phyloP scores from a whole-genome alignment of 345 rosid species.

The Camelina neglecta region DNA sequence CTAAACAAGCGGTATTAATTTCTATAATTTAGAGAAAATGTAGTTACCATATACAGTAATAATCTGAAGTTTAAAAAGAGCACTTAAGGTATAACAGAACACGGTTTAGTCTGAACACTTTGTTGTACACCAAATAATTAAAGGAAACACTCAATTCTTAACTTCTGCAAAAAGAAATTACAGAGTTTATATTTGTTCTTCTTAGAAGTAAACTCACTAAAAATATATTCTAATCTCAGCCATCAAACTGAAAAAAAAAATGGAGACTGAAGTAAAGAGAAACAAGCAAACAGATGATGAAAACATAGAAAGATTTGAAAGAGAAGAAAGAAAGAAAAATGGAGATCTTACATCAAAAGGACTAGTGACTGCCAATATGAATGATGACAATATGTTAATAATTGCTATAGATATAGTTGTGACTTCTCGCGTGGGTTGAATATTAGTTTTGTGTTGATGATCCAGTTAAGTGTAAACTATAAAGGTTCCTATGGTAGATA shows the following conservation, averaged over 20 bases:
- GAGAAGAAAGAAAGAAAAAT: neutral
- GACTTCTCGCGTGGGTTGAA: too few relatives aligned
- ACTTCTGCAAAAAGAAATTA: slow-evolving; percentile 14
- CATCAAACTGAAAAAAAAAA: slow-evolving; percentile 21
- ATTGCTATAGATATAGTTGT: too few relatives aligned
- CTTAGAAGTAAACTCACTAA: slow-evolving; percentile 8
- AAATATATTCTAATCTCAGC: slow-evolving; percentile 36
- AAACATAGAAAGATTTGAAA: too few relatives aligned
- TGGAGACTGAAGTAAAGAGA: too few relatives aligned
- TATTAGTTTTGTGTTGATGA: neutral
- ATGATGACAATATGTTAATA: too few relatives aligned
- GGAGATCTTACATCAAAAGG: too few relatives aligned
- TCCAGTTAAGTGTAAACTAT: slow-evolving; percentile 3
- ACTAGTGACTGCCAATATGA: too few relatives aligned
- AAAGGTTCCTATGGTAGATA: slow-evolving; percentile 1
- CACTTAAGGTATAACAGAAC: neutral
- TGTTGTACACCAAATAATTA: slow-evolving; percentile 14
- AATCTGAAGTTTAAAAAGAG: neutral
- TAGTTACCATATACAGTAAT: neutral
- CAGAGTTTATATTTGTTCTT: slow-evolving; percentile 8
- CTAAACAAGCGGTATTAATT: neutral
- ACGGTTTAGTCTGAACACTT: too few relatives aligned
- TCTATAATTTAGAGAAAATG: slow-evolving; percentile 1
- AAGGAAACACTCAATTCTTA: slow-evolving; percentile 10
- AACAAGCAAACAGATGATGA: too few relatives aligned